These are phyloP conservation scores for Castanopsis chinensis DNA, from an alignment of 306 rosid species.

Conservation along the genomic window DNA sequence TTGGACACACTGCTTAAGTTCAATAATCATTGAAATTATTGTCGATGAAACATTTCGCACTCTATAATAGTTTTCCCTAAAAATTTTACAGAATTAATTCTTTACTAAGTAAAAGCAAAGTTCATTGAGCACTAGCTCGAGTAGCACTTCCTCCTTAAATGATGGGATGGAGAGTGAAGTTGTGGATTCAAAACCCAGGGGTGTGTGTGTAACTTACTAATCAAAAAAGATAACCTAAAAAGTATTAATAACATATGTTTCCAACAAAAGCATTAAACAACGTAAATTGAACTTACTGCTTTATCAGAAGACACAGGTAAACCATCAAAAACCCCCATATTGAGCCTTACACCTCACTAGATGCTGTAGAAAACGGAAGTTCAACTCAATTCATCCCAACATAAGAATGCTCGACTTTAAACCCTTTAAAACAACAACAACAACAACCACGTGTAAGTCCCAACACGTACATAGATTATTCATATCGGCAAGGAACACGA, in stretches of 20 bases:
- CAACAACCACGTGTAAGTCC: background rate
- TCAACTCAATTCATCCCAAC: slow-evolving; percentile 41
- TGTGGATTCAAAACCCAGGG: too few relatives aligned
- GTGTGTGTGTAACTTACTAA: too few relatives aligned
- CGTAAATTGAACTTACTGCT: slow-evolving; percentile 50
- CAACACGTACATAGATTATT: background rate
- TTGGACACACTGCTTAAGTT: background rate
- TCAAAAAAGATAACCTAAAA: background rate
- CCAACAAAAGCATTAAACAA: slow-evolving; percentile 10
- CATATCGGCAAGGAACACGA: too few relatives aligned
- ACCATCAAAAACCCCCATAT: slow-evolving; percentile 91
- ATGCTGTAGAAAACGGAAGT: slow-evolving; percentile 33
- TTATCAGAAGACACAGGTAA: slow-evolving; percentile 81
- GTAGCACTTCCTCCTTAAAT: too few relatives aligned
- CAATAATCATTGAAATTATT: background rate
- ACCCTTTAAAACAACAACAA: background rate
- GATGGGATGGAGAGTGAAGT: too few relatives aligned
- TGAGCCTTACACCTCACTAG: slow-evolving; percentile 35
- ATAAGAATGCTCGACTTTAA: slow-evolving; percentile 4
- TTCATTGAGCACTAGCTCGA: background rate
- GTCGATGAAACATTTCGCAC: background rate
- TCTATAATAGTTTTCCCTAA: background rate
- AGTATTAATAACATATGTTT: background rate
- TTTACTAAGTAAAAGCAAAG: background rate
- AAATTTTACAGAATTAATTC: background rate